Base-by-base conservation (phyloP, 345 rosid species). In the Garcia nutans region DNA sequence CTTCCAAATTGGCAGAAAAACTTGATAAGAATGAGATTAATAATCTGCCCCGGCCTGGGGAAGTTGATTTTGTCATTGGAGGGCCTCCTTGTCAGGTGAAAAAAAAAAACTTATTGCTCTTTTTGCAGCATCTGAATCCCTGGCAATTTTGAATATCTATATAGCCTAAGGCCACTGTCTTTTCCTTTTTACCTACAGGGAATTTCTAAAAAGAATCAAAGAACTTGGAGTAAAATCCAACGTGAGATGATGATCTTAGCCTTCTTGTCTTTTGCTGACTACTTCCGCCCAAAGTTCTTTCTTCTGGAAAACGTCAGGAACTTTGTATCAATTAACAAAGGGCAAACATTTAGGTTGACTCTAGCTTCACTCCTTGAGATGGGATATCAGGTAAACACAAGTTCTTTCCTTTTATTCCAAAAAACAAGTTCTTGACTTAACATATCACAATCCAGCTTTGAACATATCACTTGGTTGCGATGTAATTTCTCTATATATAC, bases 41-140 rank as follows among this genome's bases (percentile, higher is more conserved):
- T 65, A 68, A 77, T 62, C 68, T 86, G 66, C 89, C 89, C 3
- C 28, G 58, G 64, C 89, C 89, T 10, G 96, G 99, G 26, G 87
- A 89, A 61, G 99, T 95, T 22, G 97, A 95, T 67, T 95, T 95
- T 78, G 92, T 95, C 81, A 91, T 85, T 42, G 97, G 99, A 58
- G 99, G 99, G 42, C 99, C 97, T 81, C 97, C 99, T 33, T 95
- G 99, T 77, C 99, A 95, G 89, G 97, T 91, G 1, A 28, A 28
- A 28, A 67, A 22, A 63, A 16, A 9, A 23, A 55, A 50, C 8
- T 13, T 17, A 8, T 73, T 15, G 33, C 17, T n/a, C n/a, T 44
- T 45, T 20, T 65, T 33, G 41, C 41, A 37, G 7, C 41, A 37
- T 37, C 41, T 37, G 41, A 37, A 37, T 37, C 41, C 6, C 41